Evolutionary conservation across 352 stramenopile species (phyloP), one percentile per base, ranked within the genome.

Genomic region (Phytophthora fragariae): DNA sequence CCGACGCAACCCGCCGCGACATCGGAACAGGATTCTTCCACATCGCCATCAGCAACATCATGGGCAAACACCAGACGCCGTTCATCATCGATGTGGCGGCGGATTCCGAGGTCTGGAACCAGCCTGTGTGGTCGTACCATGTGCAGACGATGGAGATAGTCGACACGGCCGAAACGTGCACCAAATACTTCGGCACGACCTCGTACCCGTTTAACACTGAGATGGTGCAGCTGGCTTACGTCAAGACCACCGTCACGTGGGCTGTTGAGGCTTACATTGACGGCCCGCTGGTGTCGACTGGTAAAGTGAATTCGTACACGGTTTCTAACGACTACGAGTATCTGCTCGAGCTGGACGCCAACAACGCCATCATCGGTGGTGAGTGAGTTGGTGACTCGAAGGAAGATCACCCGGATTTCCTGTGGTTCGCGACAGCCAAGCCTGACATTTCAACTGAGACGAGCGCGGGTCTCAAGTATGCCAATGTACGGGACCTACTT

Each of bases 131-230:
- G 5, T 68, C 57, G 8, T 83, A 70, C 21, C 50, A 57, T 58
- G 58, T 85, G 10, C 19, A 67, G 31, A 57, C 44, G 6, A 65
- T 74, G 57, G 47, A 76, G 5, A 63, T 81, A 14, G 62, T 86
- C 15, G 57, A 78, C 10, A 76, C 73, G 0, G 29, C 49, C 7
- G 5, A 68, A 1, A 69, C 68, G 0, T 73, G 69, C 17, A 58
- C 44, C 37, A 64, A 68, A 35, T 79, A 75, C 57, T 86, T 81
- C 47, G 60, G 54, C 61, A 69, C 62, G 11, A 56, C 47, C 10
- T 66, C 57, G 54, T 88, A 88, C 41, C 77, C 75, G 49, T 89
- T 89, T 68, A 86, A 86, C 52, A 54, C 10, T 21, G 49, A 73
- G 9, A 75, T 70, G 47, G 76, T 71, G 53, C 68, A 64, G 47